Percentiles rank a stretch among this genome's conserved stretches.
Evolutionary conservation across 768 basidiomycete genomes (phyloP).

Genomic region (Mycena galericulata): DNA sequence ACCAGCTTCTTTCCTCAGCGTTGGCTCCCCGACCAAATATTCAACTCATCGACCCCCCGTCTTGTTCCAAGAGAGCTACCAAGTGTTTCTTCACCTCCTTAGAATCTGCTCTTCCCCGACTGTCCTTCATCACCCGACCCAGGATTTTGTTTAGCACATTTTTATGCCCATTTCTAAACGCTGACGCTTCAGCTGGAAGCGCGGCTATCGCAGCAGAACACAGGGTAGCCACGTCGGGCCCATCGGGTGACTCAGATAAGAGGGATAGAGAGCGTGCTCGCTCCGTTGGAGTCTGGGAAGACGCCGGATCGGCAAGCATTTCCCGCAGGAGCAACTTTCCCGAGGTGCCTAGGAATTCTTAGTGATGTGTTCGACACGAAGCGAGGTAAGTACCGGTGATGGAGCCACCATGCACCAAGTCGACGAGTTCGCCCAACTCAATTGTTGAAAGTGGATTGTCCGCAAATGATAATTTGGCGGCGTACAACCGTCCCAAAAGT

Average conservation of each 20-base stretch:
- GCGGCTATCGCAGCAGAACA: conserved; percentile 72
- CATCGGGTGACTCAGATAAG: not conserved
- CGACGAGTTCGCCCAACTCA: conserved; percentile 83
- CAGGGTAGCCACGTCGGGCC: conserved; percentile 42
- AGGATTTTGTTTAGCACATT: conserved; percentile 86
- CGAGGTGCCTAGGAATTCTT: conserved; percentile 68
- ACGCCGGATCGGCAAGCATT: conserved; percentile 64
- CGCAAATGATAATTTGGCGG: conserved; percentile 63
- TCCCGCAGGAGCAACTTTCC: conserved; percentile 83
- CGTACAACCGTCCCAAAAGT: conserved; percentile 81
- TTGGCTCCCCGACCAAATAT: no score
- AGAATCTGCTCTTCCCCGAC: not conserved
- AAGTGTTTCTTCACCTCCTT: not conserved
- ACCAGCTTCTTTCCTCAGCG: no score
- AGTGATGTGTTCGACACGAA: not conserved
- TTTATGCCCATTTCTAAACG: conserved; percentile 74
- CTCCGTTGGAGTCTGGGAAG: conserved; percentile 60
- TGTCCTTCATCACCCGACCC: conserved; percentile 84
- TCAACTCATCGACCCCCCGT: no score
- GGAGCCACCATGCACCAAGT: conserved; percentile 71
- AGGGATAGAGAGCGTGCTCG: conserved; percentile 45
- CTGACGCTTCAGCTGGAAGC: conserved; percentile 74
- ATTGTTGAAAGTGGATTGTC: conserved; percentile 69
- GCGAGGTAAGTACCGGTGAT: conserved; percentile 70
- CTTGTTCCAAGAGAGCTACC: conserved; percentile 3